Evolutionary conservation across 345 rosid species (phyloP).

Genomic region (Linum trigynum): DNA sequence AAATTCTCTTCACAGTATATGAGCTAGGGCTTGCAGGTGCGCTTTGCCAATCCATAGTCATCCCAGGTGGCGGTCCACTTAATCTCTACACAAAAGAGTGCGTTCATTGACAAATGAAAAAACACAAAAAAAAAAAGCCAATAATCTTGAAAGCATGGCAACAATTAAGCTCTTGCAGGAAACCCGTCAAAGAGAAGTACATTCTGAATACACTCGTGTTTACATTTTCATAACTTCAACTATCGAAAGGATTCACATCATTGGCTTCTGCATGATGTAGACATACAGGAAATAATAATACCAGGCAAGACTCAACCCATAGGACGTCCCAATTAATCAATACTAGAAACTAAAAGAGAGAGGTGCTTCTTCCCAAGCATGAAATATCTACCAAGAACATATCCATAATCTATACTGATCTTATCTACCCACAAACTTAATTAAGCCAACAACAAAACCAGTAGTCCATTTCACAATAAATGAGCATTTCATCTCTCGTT

Average conservation of each 20-base stretch:
- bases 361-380: not conserved
- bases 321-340: too few relatives aligned
- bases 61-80: constrained; percentile 66
- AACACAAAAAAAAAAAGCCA: not conserved
- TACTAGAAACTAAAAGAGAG: not conserved
- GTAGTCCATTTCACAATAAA: too few relatives aligned
- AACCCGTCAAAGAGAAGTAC: not conserved
- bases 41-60: constrained; percentile 99
- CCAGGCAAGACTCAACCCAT: too few relatives aligned
- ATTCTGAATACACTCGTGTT: not conserved
- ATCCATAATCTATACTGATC: too few relatives aligned
- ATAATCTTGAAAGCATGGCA: not conserved
- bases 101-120: not conserved
- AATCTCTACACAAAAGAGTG: constrained; percentile 48
- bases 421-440: too few relatives aligned
- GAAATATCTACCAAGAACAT: not conserved
- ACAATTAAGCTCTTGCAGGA: not conserved
- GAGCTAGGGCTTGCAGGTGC: constrained; percentile 94
- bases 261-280: not conserved
- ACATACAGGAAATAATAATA: not conserved
- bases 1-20: constrained; percentile 80
- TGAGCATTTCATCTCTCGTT: too few relatives aligned
- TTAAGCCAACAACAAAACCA: too few relatives aligned
- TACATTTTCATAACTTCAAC: too few relatives aligned
- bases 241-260: not conserved